Conservation (phyloP, 176 grass and related monocot genomes). For the Juncus effusus region DNA sequence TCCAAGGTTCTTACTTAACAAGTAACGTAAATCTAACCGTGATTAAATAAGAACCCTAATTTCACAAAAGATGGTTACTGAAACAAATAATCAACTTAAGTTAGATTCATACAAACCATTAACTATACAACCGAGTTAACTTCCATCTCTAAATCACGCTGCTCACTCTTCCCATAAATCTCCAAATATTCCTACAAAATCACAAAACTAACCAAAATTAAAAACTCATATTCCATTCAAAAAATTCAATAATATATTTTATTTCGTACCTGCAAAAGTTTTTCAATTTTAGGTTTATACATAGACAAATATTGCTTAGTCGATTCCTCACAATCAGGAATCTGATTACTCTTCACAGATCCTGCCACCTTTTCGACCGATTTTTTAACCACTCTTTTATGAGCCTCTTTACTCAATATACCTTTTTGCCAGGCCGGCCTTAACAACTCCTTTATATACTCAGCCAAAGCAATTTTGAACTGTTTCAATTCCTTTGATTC, state of each 20-base stretch:
- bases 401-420: conserved; percentile 27
- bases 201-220: background rate
- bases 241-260: background rate
- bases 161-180: conserved; percentile 9
- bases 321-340: conserved; percentile 21
- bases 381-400: conserved; percentile 29
- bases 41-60: too few species aligned
- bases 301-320: conserved; percentile 25
- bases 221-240: background rate
- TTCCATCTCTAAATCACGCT: background rate
- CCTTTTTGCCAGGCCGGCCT: conserved; percentile 29
- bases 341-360: conserved; percentile 14
- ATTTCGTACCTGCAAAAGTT: conserved; percentile 30
- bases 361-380: conserved; percentile 22
- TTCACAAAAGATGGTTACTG: too few species aligned
- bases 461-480: conserved; percentile 32
- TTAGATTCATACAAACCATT: conserved; percentile 26
- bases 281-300: conserved; percentile 20
- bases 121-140: conserved; percentile 28
- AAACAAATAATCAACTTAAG: background rate
- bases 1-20: too few species aligned
- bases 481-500: conserved; percentile 24
- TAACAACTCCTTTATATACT: conserved; percentile 34
- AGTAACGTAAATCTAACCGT: too few species aligned
- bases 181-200: conserved; percentile 34